A percentile compares a stretch with the other conserved stretches of the same genome.
Evolutionary conservation across 805 yeast genomes (phyloP).

Genomic region (Millerago galiae): DNA sequence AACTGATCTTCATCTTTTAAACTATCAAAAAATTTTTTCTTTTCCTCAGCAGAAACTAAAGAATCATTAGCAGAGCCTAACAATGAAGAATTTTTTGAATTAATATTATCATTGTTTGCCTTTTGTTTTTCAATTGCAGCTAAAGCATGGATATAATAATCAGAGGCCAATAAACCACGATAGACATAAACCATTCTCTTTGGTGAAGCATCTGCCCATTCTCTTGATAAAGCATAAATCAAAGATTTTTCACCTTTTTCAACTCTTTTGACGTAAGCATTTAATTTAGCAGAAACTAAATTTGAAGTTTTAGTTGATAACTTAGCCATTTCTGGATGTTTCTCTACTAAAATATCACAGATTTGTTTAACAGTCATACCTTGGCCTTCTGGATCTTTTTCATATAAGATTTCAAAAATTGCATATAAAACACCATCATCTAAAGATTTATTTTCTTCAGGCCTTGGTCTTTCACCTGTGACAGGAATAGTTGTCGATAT

Average conservation of each 20-base stretch:
- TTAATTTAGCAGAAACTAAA: slow-evolving; percentile 72
- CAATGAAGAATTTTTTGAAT: neutral
- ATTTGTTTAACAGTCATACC: slow-evolving; percentile 91
- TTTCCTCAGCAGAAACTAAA: slow-evolving; percentile 20
- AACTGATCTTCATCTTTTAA: slow-evolving; percentile 14
- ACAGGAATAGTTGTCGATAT: slow-evolving; percentile 77
- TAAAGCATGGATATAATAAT: slow-evolving; percentile 66
- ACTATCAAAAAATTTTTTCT: slow-evolving; percentile 19
- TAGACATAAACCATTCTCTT: slow-evolving; percentile 85
- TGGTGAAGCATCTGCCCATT: slow-evolving; percentile 89
- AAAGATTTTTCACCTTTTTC: slow-evolving; percentile 75
- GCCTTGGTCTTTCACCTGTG: slow-evolving; percentile 68
- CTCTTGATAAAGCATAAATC: slow-evolving; percentile 71
- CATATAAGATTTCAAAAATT: slow-evolving; percentile 65
- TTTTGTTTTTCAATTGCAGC: slow-evolving; percentile 52
- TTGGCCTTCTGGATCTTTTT: slow-evolving; percentile 56
- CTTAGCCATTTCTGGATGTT: slow-evolving; percentile 81
- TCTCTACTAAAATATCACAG: slow-evolving; percentile 66
- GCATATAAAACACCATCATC: slow-evolving; percentile 76
- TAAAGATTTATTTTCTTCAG: slow-evolving; percentile 55
- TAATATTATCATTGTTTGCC: slow-evolving; percentile 10
- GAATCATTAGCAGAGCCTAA: slow-evolving; percentile 4
- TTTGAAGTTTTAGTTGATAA: slow-evolving; percentile 76
- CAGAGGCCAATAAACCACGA: slow-evolving; percentile 71
- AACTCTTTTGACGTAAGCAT: slow-evolving; percentile 79